Percentiles rank a stretch among this genome's conserved stretches.
phyloP scores from a whole-genome alignment of 129 eudicot genomes.

The carrot (Daucus carota) region DH1_v3.0 NC_030386.2:17579501-17580000 shows the following conservation, averaged over 20 bases:
- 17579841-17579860: too few species aligned
- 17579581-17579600: background rate
- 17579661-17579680: too few species aligned
- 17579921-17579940: conserved; percentile 77
- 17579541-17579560: background rate
- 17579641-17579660: background rate
- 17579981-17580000: conserved; percentile 86
- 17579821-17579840: background rate
- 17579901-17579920: conserved; percentile 77
- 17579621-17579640: background rate
- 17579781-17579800: background rate
- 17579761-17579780: background rate
- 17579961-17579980: conserved; percentile 93
- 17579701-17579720: background rate
- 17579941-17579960: conserved; percentile 96
- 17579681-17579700: background rate
- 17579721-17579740: background rate
- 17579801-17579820: background rate
- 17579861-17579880: conserved; percentile 27
- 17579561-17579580: background rate
- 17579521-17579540: background rate
- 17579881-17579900: conserved; percentile 83
- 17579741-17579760: background rate
- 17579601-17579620: background rate
- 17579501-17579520: background rate